A percentile compares a stretch with the other conserved stretches of the same genome.
Evolutionary conservation across 1,139 yeast genomes (phyloP).

Genomic region (Saccharomyces hybrid): DNA sequence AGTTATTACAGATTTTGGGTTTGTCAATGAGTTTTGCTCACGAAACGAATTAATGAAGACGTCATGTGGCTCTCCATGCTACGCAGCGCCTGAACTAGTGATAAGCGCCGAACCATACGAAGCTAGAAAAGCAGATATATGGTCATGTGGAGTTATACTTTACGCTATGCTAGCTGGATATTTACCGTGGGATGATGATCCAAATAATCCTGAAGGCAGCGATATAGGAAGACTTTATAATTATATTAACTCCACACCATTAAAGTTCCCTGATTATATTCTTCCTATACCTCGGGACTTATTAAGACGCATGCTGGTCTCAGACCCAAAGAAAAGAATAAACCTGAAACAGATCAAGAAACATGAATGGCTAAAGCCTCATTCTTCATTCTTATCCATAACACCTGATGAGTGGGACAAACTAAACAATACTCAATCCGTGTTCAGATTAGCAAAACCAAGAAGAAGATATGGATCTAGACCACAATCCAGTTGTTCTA

Average conservation of each 20-base stretch:
- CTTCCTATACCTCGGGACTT: slow-evolving; percentile 88
- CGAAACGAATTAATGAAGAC: slow-evolving; percentile 84
- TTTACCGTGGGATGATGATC: slow-evolving; percentile 95
- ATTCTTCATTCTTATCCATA: slow-evolving; percentile 76
- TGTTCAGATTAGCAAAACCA: slow-evolving; percentile 35
- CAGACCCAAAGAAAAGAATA: slow-evolving; percentile 61
- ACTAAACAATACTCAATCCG: slow-evolving; percentile 34
- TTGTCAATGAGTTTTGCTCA: slow-evolving; percentile 77
- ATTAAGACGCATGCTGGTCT: slow-evolving; percentile 71
- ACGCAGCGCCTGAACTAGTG: slow-evolving; percentile 96
- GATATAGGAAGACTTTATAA: slow-evolving; percentile 85
- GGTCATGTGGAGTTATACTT: slow-evolving; percentile 94
- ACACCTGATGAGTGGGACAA: slow-evolving; percentile 91
- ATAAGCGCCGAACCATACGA: slow-evolving; percentile 79
- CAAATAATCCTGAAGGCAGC: slow-evolving; percentile 91
- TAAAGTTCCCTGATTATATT: slow-evolving; percentile 92
- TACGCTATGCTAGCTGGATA: slow-evolving; percentile 99
- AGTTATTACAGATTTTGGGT: slow-evolving; percentile 74
- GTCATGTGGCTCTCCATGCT: slow-evolving; percentile 96
- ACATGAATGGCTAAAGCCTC: slow-evolving; percentile 84
- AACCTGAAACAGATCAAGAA: slow-evolving; percentile 59
- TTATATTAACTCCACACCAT: slow-evolving; percentile 82
- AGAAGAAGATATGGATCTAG: slow-evolving; percentile 30
- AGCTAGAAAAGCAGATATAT: slow-evolving; percentile 88
- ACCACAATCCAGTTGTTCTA: slow-evolving; percentile 31